Percentiles rank a stretch among this genome's conserved stretches.
Conservation (phyloP, 306 rosid genomes). For the Sophora flavescens region DNA sequence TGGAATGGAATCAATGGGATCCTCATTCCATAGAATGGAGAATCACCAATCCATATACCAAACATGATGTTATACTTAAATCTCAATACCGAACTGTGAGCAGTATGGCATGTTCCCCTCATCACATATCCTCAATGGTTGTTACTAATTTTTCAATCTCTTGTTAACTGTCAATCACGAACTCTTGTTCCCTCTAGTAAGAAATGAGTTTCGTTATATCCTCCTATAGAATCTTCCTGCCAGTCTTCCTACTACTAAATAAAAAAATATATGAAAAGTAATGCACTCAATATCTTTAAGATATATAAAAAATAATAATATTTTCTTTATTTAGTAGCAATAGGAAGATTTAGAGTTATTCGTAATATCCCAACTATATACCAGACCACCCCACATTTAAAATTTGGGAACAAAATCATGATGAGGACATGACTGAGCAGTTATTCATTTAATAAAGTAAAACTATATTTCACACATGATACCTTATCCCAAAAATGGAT, state of each 20-base stretch:
- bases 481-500: conserved; percentile 99
- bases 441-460: conserved; percentile 28
- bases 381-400: not conserved
- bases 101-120: not conserved
- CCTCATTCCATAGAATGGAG: conserved; percentile 4
- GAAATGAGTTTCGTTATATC: not conserved
- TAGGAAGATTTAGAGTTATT: no score
- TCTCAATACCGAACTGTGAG: not conserved
- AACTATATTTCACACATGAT: conserved; percentile 14
- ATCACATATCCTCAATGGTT: conserved; percentile 17
- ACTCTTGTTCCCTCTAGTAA: not conserved
- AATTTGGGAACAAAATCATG: conserved; percentile 11
- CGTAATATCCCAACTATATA: conserved; percentile 24
- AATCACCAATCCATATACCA: conserved; percentile 20
- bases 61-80: conserved; percentile 1
- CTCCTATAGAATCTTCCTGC: no score
- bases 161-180: conserved; percentile 2
- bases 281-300: no score
- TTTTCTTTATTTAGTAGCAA: no score
- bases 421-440: conserved; percentile 14
- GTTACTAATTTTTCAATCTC: conserved; percentile 9
- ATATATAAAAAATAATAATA: no score
- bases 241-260: no score
- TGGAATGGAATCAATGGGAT: not conserved
- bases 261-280: no score